Evolutionary conservation across 371 early-diverging fungal genomes (phyloP).

Genomic region (Haplosporangium sp.): DNA sequence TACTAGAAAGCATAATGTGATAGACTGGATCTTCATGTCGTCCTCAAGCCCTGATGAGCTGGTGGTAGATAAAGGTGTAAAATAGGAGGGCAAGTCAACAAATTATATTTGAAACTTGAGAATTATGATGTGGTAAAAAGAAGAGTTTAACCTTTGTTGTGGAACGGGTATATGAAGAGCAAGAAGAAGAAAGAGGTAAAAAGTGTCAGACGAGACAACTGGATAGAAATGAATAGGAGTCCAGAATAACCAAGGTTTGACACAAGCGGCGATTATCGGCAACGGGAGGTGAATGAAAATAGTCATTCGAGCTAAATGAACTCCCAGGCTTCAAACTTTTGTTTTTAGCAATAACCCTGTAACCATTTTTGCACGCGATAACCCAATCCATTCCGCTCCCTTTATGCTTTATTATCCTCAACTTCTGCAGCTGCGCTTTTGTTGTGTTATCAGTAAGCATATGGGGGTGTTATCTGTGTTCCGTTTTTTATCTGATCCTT

Average conservation of each 20-base stretch:
- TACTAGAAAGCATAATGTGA: conserved; percentile 6
- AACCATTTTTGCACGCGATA: neutral
- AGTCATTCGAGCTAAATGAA: too few relatives aligned
- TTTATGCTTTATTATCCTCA: neutral
- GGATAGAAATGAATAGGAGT: neutral
- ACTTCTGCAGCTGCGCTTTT: neutral
- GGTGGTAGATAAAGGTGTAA: neutral
- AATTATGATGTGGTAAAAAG: conserved; percentile 2
- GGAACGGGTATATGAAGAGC: too few relatives aligned
- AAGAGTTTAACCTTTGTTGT: too few relatives aligned
- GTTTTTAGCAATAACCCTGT: neutral
- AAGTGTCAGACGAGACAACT: neutral
- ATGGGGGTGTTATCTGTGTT: neutral
- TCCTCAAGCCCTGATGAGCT: neutral
- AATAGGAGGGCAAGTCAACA: neutral
- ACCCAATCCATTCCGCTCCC: neutral
- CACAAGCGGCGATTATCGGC: conserved; percentile 2
- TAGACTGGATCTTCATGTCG: conserved; percentile 18
- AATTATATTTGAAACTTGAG: neutral
- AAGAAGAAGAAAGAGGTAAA: neutral
- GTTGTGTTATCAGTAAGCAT: too few relatives aligned
- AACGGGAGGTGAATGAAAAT: conserved; percentile 7
- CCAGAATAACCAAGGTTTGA: neutral
- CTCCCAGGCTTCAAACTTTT: too few relatives aligned
- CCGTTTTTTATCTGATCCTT: neutral